Evolutionary conservation across 1,284 basidiomycete species (phyloP).

Genomic region (Cryptococcus sp.): DNA sequence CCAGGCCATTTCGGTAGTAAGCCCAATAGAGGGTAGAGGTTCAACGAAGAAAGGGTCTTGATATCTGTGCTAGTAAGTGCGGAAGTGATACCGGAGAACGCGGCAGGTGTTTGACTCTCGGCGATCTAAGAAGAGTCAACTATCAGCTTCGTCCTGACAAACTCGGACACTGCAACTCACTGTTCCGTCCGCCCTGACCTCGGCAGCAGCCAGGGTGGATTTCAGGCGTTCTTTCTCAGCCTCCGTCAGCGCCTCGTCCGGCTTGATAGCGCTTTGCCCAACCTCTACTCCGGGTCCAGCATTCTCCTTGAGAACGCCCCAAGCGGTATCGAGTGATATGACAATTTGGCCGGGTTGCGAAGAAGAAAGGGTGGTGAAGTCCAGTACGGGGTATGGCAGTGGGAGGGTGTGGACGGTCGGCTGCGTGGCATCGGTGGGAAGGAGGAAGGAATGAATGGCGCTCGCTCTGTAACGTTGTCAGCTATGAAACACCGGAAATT

Average conservation of each 20-base stretch:
- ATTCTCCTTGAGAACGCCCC: constrained; percentile 33
- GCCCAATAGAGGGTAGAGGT: constrained; percentile 43
- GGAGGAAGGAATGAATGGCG: constrained; percentile 43
- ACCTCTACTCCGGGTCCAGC: constrained; percentile 18
- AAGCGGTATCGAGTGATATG: constrained; percentile 48
- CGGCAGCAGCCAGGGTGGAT: no score
- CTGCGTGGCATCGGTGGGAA: constrained; percentile 22
- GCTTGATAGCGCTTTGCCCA: constrained; percentile 13
- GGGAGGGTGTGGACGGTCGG: constrained; percentile 30
- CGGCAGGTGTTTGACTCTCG: not conserved
- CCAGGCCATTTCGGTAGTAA: constrained; percentile 51
- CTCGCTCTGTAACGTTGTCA: constrained; percentile 25
- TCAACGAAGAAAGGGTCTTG: constrained; percentile 25
- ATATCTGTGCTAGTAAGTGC: constrained; percentile 7
- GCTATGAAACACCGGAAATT: not conserved
- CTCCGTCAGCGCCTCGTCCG: constrained; percentile 10
- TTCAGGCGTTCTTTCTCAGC: constrained; percentile 18
- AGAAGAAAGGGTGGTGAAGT: constrained; percentile 37
- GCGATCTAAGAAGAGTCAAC: constrained; percentile 9
- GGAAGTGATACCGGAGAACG: constrained; percentile 4
- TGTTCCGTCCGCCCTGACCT: constrained; percentile 23
- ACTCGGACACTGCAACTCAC: constrained; percentile 16
- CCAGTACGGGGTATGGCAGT: constrained; percentile 45
- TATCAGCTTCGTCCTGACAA: not conserved
- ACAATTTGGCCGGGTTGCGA: constrained; percentile 23